Conservation (phyloP, 2,329 filamentous ascomycete species). For the Alternaria incomplexa region DNA sequence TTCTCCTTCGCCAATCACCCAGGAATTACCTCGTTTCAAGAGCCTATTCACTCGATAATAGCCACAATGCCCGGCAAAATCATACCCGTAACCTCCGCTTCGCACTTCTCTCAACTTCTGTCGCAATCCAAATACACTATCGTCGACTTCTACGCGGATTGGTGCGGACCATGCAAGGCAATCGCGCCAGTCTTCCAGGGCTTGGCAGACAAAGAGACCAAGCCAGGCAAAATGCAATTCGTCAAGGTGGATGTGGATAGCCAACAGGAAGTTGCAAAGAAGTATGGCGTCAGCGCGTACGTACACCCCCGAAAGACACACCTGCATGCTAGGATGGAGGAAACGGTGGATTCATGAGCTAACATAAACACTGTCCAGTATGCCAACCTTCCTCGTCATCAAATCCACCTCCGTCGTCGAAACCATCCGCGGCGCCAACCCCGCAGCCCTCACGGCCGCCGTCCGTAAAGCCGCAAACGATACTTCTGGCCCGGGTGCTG, state of each 20-base stretch:
- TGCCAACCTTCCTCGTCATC: constrained; percentile 59
- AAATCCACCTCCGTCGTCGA: constrained; percentile 53
- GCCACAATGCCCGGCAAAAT: constrained; percentile 41
- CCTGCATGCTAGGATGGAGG: neutral
- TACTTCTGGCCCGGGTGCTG: constrained; percentile 43
- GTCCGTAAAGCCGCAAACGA: constrained; percentile 54
- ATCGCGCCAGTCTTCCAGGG: constrained; percentile 59
- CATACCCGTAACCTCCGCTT: constrained; percentile 37
- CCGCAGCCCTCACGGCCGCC: constrained; percentile 55
- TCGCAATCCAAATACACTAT: constrained; percentile 50
- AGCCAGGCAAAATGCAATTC: constrained; percentile 57
- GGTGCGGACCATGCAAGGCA: constrained; percentile 64
- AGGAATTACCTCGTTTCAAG: neutral
- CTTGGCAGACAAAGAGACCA: constrained; percentile 58
- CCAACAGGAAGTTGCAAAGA: constrained; percentile 56
- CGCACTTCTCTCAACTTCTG: constrained; percentile 46
- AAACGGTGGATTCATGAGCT: neutral
- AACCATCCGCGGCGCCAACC: constrained; percentile 57
- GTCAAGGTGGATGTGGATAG: constrained; percentile 63
- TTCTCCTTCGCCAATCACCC: too few relatives aligned
- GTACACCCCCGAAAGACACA: constrained; percentile 11
- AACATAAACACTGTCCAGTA: constrained; percentile 31
- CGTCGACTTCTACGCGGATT: constrained; percentile 62
- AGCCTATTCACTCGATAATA: too few relatives aligned
- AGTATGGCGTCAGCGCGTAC: constrained; percentile 58